Conservation (phyloP, 345 rosid genomes). For the Linum usitatissimum region DNA sequence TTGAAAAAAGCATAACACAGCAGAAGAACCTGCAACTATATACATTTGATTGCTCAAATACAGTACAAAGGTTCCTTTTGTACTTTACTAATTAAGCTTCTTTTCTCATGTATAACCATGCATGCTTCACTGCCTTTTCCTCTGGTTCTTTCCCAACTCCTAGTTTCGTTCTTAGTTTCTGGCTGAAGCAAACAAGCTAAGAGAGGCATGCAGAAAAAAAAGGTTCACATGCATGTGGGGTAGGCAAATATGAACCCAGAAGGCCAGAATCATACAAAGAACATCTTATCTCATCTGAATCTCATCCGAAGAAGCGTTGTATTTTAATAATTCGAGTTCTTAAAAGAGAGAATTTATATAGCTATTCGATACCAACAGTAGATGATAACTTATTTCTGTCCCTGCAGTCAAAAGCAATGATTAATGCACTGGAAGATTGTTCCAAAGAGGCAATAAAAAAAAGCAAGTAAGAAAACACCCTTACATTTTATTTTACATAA, state of each 20-base stretch:
- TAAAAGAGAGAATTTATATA: conserved; percentile 1
- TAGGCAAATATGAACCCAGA: conserved; percentile 1
- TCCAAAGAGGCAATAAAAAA: conserved; percentile 9
- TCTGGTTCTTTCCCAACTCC: background rate
- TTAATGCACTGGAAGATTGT: conserved; percentile 14
- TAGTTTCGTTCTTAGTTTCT: background rate
- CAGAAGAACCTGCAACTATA: conserved; percentile 27
- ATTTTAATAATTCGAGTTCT: background rate
- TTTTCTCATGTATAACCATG: too few relatives aligned
- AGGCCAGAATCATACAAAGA: background rate
- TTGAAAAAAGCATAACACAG: conserved; percentile 20
- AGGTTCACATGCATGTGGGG: background rate
- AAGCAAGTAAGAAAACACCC: background rate
- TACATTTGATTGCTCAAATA: conserved; percentile 2
- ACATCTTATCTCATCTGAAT: too few relatives aligned
- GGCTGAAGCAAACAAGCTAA: too few relatives aligned
- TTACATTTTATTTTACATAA: background rate
- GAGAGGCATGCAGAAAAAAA: too few relatives aligned
- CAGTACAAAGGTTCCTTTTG: background rate
- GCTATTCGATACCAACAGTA: background rate
- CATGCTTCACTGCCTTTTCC: too few relatives aligned
- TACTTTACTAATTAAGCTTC: background rate
- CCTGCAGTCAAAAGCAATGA: conserved; percentile 21
- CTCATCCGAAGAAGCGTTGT: too few relatives aligned
- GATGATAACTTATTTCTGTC: conserved; percentile 4